phyloP scores from a whole-genome alignment of 2,329 filamentous ascomycete genomes.

The Atkinsonella texensis region DNA sequence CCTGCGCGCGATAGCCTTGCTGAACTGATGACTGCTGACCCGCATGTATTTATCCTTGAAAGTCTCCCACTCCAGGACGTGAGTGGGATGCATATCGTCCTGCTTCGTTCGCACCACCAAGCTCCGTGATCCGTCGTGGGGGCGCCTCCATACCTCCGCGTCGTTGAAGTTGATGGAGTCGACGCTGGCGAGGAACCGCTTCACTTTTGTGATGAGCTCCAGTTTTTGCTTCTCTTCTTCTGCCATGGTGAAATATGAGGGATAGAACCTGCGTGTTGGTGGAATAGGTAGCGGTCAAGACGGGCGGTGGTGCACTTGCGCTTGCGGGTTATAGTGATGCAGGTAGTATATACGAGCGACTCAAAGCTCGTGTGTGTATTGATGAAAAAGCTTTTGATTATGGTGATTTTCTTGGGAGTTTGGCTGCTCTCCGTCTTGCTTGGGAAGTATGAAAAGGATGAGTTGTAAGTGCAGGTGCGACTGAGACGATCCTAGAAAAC shows the following conservation, averaged over 20 bases:
- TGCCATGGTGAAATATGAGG: neutral
- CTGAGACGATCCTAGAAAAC: neutral
- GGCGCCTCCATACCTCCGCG: neutral
- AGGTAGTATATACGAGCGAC: neutral
- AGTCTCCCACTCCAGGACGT: conserved; percentile 9
- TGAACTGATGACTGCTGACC: conserved; percentile 8
- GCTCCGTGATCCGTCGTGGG: too few species aligned
- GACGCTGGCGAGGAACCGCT: neutral
- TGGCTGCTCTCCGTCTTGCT: neutral
- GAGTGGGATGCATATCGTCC: conserved; percentile 3
- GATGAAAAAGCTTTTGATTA: neutral
- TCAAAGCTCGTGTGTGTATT: neutral
- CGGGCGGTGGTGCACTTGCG: too few species aligned
- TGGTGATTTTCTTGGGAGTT: neutral
- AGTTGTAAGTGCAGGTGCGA: neutral
- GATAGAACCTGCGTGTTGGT: neutral
- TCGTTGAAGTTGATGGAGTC: neutral
- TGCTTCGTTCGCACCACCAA: neutral
- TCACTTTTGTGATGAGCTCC: neutral
- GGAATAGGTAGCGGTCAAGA: neutral
- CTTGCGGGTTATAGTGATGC: neutral
- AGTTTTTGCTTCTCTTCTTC: neutral
- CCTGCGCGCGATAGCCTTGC: neutral
- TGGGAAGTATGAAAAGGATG: too few species aligned
- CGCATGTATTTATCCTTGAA: conserved; percentile 3